Evolutionary conservation across 768 basidiomycete genomes (phyloP), one percentile per base, ranked within the genome.

Genomic region (Pisolithus orientalis): DNA sequence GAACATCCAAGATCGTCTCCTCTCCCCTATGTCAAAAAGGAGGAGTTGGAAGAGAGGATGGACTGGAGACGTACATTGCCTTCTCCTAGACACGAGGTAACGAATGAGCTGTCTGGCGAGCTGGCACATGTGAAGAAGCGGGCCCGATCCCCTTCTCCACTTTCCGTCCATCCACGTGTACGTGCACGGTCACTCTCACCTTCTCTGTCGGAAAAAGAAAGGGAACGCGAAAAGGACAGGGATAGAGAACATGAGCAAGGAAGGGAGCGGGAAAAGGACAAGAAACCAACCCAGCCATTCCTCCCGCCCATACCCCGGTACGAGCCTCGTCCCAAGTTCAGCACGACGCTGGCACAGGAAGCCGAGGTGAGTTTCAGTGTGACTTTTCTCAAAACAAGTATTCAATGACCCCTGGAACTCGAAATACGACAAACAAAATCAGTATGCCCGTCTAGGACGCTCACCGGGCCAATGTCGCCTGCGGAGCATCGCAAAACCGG

Each of bases 381-480:
- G 21, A 7, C 9, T 42, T 48, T 40, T 34, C 21, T 21, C 13
- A 14, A 34, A 11, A 34, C 34, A 13, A 13, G 34, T 13, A 14
- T 34, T 34, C 34, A 5, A 14, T 34, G 13, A 34, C 34, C 34
- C 13, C 13, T 14, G 11, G 11, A 14, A 34, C 13, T 5, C 13
- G 34, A 13, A 34, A 32, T n/a, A 7, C 11, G 28, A 6, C 9
- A 16, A 44, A 44, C 27, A 25, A 37, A 32, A 34, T 34, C 40
- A 67, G 65, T 64, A 74, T 39, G 52, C 62, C 46, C 70, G 69
- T 14, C 44, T 75, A 11, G 71, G 71, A 73, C 52, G 59, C 60
- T 0, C 75, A 75, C 50, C 74, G 75, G 5, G 60, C 67, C 6
- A 66, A 66, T 50, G 67, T 74, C 13, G 65, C 68, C n/a, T n/a